Conservation (phyloP, 164 flowering plant species). For the Nymphaea thermarum region DNA sequence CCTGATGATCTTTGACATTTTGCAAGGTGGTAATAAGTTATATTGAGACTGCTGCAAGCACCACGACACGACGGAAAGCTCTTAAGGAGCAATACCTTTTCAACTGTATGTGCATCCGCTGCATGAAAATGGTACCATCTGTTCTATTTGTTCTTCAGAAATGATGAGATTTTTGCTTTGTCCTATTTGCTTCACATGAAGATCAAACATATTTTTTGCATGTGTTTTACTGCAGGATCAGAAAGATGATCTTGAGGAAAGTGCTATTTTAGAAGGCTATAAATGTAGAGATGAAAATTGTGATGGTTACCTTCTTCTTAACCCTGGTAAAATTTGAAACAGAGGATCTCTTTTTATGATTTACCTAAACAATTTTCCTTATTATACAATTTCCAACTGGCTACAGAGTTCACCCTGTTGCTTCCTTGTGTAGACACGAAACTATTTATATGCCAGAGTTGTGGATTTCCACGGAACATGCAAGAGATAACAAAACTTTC, state of each 20-base stretch:
- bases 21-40: conserved; percentile 75
- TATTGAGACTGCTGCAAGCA: conserved; percentile 94
- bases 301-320: conserved; percentile 65
- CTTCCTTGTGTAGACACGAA: conserved; percentile 36
- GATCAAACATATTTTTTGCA: background rate
- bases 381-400: background rate
- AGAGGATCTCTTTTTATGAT: background rate
- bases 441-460: conserved; percentile 70
- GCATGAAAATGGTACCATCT: conserved; percentile 53
- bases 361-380: background rate
- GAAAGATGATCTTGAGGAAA: conserved; percentile 65
- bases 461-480: conserved; percentile 60
- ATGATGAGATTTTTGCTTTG: too few relatives aligned
- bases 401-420: background rate
- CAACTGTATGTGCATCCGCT: conserved; percentile 64
- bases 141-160: too few relatives aligned
- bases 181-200: too few relatives aligned
- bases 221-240: conserved; percentile 42
- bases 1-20: conserved; percentile 5
- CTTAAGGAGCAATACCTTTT: conserved; percentile 83
- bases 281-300: conserved; percentile 53
- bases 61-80: conserved; percentile 67
- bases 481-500: conserved; percentile 43
- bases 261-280: conserved; percentile 85
- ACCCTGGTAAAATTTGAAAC: conserved; percentile 42